Evolutionary conservation across 1,139 yeast species (phyloP), one percentile per base, ranked within the genome.

Genomic region (Diutina neorugosa): DNA sequence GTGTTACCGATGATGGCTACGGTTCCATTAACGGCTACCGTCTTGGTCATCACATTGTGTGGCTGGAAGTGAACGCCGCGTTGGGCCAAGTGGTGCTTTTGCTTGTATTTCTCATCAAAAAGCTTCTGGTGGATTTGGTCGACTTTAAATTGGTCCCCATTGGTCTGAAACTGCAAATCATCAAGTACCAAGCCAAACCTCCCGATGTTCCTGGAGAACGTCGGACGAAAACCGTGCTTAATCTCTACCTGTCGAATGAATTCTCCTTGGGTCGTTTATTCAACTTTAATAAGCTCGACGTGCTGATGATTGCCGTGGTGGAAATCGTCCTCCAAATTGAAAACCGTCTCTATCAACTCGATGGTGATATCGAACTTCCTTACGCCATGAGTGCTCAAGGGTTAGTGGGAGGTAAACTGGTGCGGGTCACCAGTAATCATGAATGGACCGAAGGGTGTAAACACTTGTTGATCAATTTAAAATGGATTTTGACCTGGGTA

Each of bases 391-490:
- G 68, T 61, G 59, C 68, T 3, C 51, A 56, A 25, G 96, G 86
- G 58, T 75, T 77, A 53, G 85, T 93, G 52, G 96, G 96, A 1
- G 91, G 88, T 0, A 78, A 81, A 56, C 81, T 89, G 55, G 85
- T 93, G 16, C 71, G 84, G 53, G 77, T 89, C 1, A 81, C 89
- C 2, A 78, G 88, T 11, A 85, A 84, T 62, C 80, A 82, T 49
- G 89, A 86, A 57, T 93, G 98, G 98, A 89, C 97, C 0, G 80
- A 82, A 41, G 91, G 96, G 1, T 91, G 96, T 67, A 85, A 86
- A 62, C 85, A 82, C 61, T 71, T 91, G 18, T 69, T 93, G 52
- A 87, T 94, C 1, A 81, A 91, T 61, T 68, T 78, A 53, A 80
- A 77, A 56, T 80, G 84, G 84, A 67, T 80, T 5, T 61, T 79